Conservation (phyloP, 306 rosid species). For the Purshia tridentata region DNA sequence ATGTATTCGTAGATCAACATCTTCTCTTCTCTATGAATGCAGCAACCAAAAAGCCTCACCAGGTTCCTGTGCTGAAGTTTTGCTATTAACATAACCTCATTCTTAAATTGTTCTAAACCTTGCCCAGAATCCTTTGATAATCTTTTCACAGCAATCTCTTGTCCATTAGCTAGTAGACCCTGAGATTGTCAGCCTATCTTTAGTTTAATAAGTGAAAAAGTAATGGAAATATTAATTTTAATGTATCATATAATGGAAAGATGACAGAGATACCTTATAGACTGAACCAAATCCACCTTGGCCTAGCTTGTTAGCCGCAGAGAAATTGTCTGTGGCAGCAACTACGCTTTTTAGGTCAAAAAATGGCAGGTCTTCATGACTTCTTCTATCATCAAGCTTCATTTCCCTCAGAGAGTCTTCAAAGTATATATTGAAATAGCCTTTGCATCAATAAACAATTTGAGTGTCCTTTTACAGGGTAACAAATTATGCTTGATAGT, state of each 20-base stretch:
- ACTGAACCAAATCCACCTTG: constrained; percentile 27
- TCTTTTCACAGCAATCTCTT: constrained; percentile 41
- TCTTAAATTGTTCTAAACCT: constrained; percentile 54
- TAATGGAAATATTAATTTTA: too few species aligned
- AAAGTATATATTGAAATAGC: not conserved
- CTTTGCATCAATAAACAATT: too few species aligned
- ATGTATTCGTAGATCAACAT: constrained; percentile 56
- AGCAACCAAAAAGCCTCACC: constrained; percentile 53
- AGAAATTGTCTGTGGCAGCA: constrained; percentile 11
- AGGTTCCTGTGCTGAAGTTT: constrained; percentile 65
- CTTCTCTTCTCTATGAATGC: constrained; percentile 45
- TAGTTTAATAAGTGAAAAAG: not conserved
- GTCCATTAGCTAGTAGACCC: constrained; percentile 18
- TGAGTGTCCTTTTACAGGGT: too few species aligned
- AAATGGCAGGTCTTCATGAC: not conserved
- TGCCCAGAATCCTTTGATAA: constrained; percentile 48
- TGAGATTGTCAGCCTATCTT: not conserved
- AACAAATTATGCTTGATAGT: not conserved
- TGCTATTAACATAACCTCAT: constrained; percentile 50
- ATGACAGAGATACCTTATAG: constrained; percentile 16
- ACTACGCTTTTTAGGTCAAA: constrained; percentile 9
- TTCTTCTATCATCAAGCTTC: not conserved
- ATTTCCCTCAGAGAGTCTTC: not conserved
- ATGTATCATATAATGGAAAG: too few species aligned
- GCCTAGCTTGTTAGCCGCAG: constrained; percentile 17